Evolutionary conservation across 805 yeast species (phyloP), one percentile per base, ranked within the genome.

Genomic region (Suhomyces sp.): DNA sequence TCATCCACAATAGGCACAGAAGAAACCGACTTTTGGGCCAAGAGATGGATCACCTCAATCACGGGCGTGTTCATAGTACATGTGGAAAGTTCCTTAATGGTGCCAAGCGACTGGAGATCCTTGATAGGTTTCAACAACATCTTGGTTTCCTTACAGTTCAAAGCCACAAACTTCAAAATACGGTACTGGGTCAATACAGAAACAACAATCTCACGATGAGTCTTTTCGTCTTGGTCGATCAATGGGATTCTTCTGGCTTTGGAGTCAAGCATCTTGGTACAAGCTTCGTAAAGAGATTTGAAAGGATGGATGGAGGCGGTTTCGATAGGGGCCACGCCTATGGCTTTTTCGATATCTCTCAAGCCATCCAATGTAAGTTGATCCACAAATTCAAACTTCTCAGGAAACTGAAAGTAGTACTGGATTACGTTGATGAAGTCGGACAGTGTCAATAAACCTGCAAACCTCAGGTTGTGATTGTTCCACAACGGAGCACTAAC

Each of bases 401-500:
- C 96, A 0, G 97, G 96, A 61, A 83, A 82, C 62, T 90, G 94
- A 64, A 90, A 87, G 71, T 92, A 93, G 71, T 92, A 94, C 67
- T 91, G 96, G 56, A 94, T 90, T 50, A 93, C 97, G 62, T 94
- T 93, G 59, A 94, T 88, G 69, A 91, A 94, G 73, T 94, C 99
- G 41, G 88, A 83, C 15, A 96, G 85, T 4, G 98, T 94, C 62
- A 94, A 76, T 56, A 94, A 80, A 3, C 99, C 99, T 1, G 97
- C 97, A 76, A 94, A 94, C 63, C 88, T 80, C 13, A 96, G 88
- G 13, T 88, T 84, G 64, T 87, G 82, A 54, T 93, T 87, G 70
- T 93, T 89, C 99, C 99, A 94, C 49, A 94, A 76, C 2, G 99
- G 99, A 4, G 98, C 98, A 51, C 96, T 87, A 31, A 94, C 97